Percentiles rank a stretch among this genome's conserved stretches.
These are phyloP conservation scores for Sphagnurus paluster DNA, from an alignment of 1,284 basidiomycete species.

Conservation along the genomic window DNA sequence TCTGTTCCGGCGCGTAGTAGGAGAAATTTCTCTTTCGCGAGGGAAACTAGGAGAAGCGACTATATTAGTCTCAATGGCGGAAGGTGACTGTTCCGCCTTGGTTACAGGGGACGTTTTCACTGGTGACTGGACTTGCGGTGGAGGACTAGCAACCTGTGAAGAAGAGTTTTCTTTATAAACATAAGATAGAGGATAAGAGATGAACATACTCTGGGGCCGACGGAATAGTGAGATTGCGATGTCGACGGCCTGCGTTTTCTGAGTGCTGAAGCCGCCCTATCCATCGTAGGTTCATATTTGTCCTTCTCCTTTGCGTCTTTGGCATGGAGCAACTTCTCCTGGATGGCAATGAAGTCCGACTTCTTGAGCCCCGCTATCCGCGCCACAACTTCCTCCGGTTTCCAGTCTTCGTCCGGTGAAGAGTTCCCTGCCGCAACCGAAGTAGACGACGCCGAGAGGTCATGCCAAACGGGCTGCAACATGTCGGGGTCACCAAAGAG, in stretches of 20 bases:
- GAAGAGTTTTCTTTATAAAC: slow-evolving; percentile 10
- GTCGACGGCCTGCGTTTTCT: slow-evolving; percentile 73
- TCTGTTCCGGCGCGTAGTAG: slow-evolving; percentile 59
- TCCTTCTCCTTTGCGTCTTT: slow-evolving; percentile 58
- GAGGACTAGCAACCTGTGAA: slow-evolving; percentile 56
- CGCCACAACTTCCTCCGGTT: slow-evolving; percentile 64
- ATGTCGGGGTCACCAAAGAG: slow-evolving; percentile 52
- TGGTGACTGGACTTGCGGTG: slow-evolving; percentile 41
- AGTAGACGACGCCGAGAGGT: slow-evolving; percentile 45
- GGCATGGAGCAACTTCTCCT: slow-evolving; percentile 67
- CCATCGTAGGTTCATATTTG: slow-evolving; percentile 54
- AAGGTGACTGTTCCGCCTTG: slow-evolving; percentile 38
- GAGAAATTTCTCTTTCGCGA: slow-evolving; percentile 40
- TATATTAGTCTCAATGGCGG: slow-evolving; percentile 24
- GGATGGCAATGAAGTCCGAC: slow-evolving; percentile 66
- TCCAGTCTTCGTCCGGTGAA: slow-evolving; percentile 53
- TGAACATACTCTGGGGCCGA: slow-evolving; percentile 48
- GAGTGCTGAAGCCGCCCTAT: slow-evolving; percentile 59
- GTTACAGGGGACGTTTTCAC: slow-evolving; percentile 35
- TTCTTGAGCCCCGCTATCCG: slow-evolving; percentile 67
- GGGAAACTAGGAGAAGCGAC: slow-evolving; percentile 23
- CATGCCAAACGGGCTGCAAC: slow-evolving; percentile 59
- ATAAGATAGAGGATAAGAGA: slow-evolving; percentile 7
- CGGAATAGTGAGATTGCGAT: slow-evolving; percentile 75
- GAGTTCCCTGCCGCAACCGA: slow-evolving; percentile 46